phyloP scores from a whole-genome alignment of 164 flowering plant genomes.

The Echeveria elegans region DNA sequence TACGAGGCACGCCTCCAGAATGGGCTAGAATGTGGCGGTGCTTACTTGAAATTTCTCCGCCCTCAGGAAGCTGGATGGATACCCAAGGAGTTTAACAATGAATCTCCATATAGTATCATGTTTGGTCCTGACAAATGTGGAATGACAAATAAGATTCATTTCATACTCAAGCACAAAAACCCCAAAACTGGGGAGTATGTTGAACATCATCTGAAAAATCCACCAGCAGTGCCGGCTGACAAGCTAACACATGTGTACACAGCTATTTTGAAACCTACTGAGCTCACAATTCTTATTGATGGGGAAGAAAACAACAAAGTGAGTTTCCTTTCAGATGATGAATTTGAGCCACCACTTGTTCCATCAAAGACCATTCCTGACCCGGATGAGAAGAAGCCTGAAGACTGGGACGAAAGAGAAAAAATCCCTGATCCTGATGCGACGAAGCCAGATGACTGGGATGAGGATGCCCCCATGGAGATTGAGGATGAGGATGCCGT shows the following conservation, averaged over 20 bases:
- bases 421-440: slow-evolving; percentile 87
- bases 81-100: slow-evolving; percentile 79
- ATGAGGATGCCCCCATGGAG: slow-evolving; percentile 96
- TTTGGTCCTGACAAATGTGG: slow-evolving; percentile 99
- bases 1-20: slow-evolving; percentile 82
- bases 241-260: slow-evolving; percentile 85
- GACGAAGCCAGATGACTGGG: slow-evolving; percentile 94
- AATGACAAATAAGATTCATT: slow-evolving; percentile 87
- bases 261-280: slow-evolving; percentile 69
- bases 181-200: slow-evolving; percentile 81
- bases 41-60: slow-evolving; percentile 82
- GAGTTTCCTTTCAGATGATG: slow-evolving; percentile 62
- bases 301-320: slow-evolving; percentile 90
- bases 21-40: slow-evolving; percentile 98
- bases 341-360: slow-evolving; percentile 82
- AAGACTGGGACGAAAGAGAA: slow-evolving; percentile 97
- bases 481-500: slow-evolving; percentile 89
- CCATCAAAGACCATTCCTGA: slow-evolving; percentile 85
- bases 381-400: slow-evolving; percentile 92
- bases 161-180: slow-evolving; percentile 89
- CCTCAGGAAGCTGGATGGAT: slow-evolving; percentile 97
- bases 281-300: slow-evolving; percentile 58
- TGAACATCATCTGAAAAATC: slow-evolving; percentile 87
- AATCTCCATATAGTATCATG: slow-evolving; percentile 92
- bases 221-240: slow-evolving; percentile 86